Percentiles rank a stretch among this genome's conserved stretches.
These are phyloP conservation scores for Withania somnifera DNA, from an alignment of 305 asterid species.

Conservation along the genomic window DNA sequence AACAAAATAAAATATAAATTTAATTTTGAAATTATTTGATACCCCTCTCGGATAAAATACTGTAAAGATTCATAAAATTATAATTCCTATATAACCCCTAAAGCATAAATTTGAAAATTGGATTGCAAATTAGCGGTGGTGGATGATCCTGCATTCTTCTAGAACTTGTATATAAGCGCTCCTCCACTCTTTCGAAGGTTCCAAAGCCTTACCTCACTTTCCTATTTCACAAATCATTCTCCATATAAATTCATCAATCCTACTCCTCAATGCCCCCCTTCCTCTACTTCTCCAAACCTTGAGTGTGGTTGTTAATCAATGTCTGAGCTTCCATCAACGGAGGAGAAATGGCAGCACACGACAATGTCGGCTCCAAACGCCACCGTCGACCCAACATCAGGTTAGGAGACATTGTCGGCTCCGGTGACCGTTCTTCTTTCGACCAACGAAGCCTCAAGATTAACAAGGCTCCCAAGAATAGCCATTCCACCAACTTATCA, in stretches of 20 bases:
- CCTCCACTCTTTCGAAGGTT: too few species aligned
- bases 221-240: not conserved
- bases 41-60: too few species aligned
- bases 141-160: too few species aligned
- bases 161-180: too few species aligned
- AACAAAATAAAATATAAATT: too few species aligned
- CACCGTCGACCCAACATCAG: constrained; percentile 61
- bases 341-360: constrained; percentile 13
- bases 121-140: too few species aligned
- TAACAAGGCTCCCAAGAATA: constrained; percentile 13
- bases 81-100: too few species aligned
- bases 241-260: not conserved
- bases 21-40: too few species aligned
- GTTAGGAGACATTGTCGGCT: constrained; percentile 19
- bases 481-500: constrained; percentile 4
- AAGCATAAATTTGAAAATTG: too few species aligned
- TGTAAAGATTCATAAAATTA: too few species aligned
- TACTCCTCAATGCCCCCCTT: too few species aligned
- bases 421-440: constrained; percentile 10
- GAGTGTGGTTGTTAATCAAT: not conserved
- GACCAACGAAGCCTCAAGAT: constrained; percentile 13
- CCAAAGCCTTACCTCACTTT: too few species aligned
- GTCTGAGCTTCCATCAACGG: constrained; percentile 3
- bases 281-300: not conserved
- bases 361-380: constrained; percentile 28